These are phyloP conservation scores for Parasarocladium wereldwijsianum DNA, from an alignment of 2,329 filamentous ascomycete species.

Conservation along the genomic window DNA sequence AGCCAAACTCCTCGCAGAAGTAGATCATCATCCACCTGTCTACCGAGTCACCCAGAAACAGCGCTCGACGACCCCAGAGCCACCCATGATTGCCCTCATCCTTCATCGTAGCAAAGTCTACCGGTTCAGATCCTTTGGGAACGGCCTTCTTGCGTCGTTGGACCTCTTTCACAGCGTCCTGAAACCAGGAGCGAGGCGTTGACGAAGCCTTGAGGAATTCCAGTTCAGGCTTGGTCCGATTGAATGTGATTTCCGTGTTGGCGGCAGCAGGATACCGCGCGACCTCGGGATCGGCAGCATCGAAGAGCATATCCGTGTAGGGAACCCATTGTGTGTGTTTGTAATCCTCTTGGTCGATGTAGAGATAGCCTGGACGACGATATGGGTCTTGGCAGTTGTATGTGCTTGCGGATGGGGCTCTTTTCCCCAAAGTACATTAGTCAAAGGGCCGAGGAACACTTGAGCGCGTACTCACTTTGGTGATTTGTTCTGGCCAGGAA, in stretches of 20 bases:
- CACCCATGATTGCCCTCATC: conserved; percentile 1
- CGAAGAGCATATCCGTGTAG: conserved; percentile 2
- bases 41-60: conserved; percentile 3
- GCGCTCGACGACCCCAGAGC: conserved; percentile 3
- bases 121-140: not conserved
- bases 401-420: not conserved
- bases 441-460: not conserved
- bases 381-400: conserved; percentile 4
- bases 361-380: conserved; percentile 3
- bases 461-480: conserved; percentile 1
- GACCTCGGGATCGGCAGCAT: conserved; percentile 2
- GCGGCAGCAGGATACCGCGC: conserved; percentile 1
- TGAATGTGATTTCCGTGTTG: conserved; percentile 3
- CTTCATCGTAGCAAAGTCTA: conserved; percentile 2
- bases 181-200: conserved; percentile 1
- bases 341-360: conserved; percentile 3
- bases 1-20: conserved; percentile 3
- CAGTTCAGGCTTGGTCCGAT: conserved; percentile 1
- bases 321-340: conserved; percentile 2
- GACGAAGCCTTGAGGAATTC: conserved; percentile 2
- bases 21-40: conserved; percentile 1
- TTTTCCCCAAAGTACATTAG: not conserved
- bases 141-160: not conserved
- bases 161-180: not conserved
- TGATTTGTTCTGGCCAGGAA: not conserved